Percentiles rank a stretch among this genome's conserved stretches.
These are phyloP conservation scores for Neurospora sp. DNA, from an alignment of 495 filamentous ascomycete genomes.

Conservation along the genomic window DNA sequence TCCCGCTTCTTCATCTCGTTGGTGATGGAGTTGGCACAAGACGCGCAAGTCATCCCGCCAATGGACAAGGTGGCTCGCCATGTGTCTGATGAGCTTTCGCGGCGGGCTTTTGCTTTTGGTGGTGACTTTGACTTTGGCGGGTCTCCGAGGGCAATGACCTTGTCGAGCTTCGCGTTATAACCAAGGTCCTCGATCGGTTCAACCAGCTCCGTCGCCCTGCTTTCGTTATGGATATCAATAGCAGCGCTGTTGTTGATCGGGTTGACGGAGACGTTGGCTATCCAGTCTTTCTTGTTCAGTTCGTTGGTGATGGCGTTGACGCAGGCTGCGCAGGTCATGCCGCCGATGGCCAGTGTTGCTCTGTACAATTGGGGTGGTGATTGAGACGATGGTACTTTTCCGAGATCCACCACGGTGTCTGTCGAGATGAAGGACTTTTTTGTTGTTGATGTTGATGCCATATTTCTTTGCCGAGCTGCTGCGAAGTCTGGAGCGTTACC, in stretches of 20 bases:
- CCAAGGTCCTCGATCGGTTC: slow-evolving; percentile 73
- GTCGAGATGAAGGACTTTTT: slow-evolving; percentile 15
- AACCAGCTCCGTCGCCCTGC: slow-evolving; percentile 44
- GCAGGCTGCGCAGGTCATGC: slow-evolving; percentile 81
- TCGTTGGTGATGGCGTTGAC: slow-evolving; percentile 55
- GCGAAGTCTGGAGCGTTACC: neutral
- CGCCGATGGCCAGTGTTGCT: slow-evolving; percentile 60
- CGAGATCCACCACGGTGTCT: slow-evolving; percentile 9
- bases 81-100: slow-evolving; percentile 5
- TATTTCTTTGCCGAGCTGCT: neutral
- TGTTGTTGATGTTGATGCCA: slow-evolving; percentile 6
- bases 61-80: slow-evolving; percentile 59
- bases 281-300: slow-evolving; percentile 52
- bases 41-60: slow-evolving; percentile 75
- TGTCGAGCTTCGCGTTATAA: slow-evolving; percentile 60
- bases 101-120: neutral
- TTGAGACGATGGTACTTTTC: neutral
- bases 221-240: slow-evolving; percentile 49
- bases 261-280: slow-evolving; percentile 55
- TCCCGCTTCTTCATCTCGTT: slow-evolving; percentile 49
- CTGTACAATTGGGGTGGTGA: slow-evolving; percentile 26
- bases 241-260: slow-evolving; percentile 62
- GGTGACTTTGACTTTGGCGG: slow-evolving; percentile 11
- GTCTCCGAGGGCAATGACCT: slow-evolving; percentile 22
- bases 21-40: slow-evolving; percentile 60